Evolutionary conservation across 1,284 basidiomycete species (phyloP), one percentile per base, ranked within the genome.

Genomic region (Trametes pubescens): DNA sequence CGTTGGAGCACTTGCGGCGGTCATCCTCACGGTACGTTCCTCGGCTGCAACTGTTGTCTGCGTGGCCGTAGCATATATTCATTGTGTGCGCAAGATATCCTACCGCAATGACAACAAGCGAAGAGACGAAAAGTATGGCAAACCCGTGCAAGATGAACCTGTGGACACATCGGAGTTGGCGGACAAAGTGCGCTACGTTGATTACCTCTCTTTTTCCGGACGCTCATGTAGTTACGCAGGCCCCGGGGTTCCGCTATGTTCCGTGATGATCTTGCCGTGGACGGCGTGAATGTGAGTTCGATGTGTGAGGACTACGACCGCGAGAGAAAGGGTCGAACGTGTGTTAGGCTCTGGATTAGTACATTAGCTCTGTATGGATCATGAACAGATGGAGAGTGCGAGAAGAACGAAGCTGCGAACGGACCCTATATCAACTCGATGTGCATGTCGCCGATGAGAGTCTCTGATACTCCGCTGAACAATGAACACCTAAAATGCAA

Each of bases 131-230:
- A 67, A 79, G 21, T 85, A 87, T 65, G 90, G 91, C 5, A 81
- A 80, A 60, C 83, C 82, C 0, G 74, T 79, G 51, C 78, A 76
- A 0, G 76, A 84, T 61, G 80, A 79, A 2, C 81, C 78, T 10
- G 87, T 92, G 16, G 86, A 92, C 68, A 91, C 88, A 1, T 80
- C 82, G 21, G 84, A 88, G 67, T 74, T 90, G 16, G 90, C 90
- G 4, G 90, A 92, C 71, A 81, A 86, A 78, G 89, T 89, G 59
- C 48, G 80, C 71, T 6, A 48, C 10, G 53, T 4, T 34, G 3
- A 9, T 2, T 38, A 21, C 4, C 11, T 22, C 2, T 18, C 5
- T 35, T 1, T 38, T 3, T 34, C 9, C 22, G 11, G 29, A 43
- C 24, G 34, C n/a, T 29, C 24, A 16, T 35, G 46, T 32, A 32